Evolutionary conservation across 1,284 basidiomycete species (phyloP), one percentile per base, ranked within the genome.

Genomic region (Ganoderma meredithae): DNA sequence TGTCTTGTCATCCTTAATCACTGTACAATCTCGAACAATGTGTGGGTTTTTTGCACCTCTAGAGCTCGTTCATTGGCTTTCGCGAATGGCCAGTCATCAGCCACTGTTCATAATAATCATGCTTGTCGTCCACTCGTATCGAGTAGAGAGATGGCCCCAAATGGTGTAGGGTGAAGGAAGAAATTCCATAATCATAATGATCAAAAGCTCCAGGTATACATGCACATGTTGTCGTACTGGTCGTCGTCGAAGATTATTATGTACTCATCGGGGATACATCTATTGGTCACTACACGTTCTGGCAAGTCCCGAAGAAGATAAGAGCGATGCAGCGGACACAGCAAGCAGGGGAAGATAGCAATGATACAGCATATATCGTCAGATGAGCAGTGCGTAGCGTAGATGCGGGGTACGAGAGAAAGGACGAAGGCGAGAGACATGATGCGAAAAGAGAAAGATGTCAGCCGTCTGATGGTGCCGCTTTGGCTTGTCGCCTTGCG

Each of bases 281-380:
- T 67, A 65, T 17, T 27, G 62, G 36, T 60, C 69, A 68, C 68
- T 70, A 70, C 67, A 68, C 40, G 49, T 62, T 66, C 62, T 53
- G 60, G 65, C 27, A 62, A 62, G 66, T 66, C 71, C 64, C 56
- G 43, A 53, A 39, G 44, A 68, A 64, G 33, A 68, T 67, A 72
- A 65, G 69, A 72, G 69, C 71, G 70, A 67, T 69, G 67, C 69
- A 66, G 68, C 60, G 55, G 64, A 65, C 68, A 72, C 67, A 72
- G 69, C 71, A 69, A 69, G 66, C 52, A 63, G 22, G 62, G 40
- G 25, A 47, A 60, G 69, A 74, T 69, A 72, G 73, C 73, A 61
- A 69, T 67, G 69, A 69, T 66, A 72, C 65, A 73, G 69, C 69
- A 72, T 53, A 65, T 59, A 60, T 70, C 61, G 44, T 60, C 40